These are phyloP conservation scores for Tulasnella sp. DNA, from an alignment of 768 basidiomycete genomes.

Conservation along the genomic window DNA sequence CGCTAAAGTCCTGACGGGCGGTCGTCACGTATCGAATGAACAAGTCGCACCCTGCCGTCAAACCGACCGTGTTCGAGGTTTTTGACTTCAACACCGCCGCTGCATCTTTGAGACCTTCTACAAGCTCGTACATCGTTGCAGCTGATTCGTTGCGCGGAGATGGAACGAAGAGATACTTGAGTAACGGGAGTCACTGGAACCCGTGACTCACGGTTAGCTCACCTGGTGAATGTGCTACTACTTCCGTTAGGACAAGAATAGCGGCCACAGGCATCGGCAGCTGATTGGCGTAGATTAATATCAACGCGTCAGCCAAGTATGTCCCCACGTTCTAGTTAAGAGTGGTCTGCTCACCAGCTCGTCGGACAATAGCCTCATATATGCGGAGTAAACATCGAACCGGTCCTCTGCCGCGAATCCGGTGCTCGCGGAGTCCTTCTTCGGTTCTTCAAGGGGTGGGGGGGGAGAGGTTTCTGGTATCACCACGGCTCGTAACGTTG, in stretches of 20 bases:
- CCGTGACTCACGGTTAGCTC: constrained; percentile 39
- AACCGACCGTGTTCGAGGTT: constrained; percentile 77
- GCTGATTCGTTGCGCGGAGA: constrained; percentile 50
- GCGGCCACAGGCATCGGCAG: constrained; percentile 85
- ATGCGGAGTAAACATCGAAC: constrained; percentile 15
- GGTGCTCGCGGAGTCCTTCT: not conserved
- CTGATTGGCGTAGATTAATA: constrained; percentile 45
- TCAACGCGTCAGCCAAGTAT: not conserved
- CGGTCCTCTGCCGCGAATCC: not conserved
- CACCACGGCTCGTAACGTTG: not conserved
- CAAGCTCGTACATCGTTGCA: constrained; percentile 92
- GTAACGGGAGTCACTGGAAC: constrained; percentile 9
- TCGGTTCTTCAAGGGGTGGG: not conserved
- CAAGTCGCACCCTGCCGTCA: constrained; percentile 87
- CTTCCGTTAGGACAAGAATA: constrained; percentile 79
- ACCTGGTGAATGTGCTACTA: constrained; percentile 81
- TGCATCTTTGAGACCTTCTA: constrained; percentile 77
- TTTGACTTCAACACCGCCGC: constrained; percentile 63
- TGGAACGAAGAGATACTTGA: constrained; percentile 23
- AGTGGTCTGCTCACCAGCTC: not conserved
- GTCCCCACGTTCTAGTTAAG: not conserved
- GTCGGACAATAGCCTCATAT: not conserved
- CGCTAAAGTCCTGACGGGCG: constrained; percentile 79
- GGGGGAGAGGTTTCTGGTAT: not conserved
- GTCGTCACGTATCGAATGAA: constrained; percentile 88